Evolutionary conservation across 371 early-diverging fungal species (phyloP), one percentile per base, ranked within the genome.

Genomic region (Mucor circinelloides): DNA sequence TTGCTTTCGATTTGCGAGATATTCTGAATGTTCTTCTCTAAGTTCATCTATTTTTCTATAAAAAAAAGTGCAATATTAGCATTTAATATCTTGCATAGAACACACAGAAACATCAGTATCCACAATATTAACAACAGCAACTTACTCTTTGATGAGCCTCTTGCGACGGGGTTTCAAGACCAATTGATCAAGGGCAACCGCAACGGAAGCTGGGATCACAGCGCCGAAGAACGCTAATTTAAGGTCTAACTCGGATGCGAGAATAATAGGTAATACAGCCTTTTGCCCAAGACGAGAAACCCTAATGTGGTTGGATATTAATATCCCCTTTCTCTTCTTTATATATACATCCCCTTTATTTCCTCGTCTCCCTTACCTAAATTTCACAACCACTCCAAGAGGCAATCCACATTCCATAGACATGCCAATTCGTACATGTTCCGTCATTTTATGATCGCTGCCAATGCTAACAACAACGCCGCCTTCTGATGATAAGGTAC

Each of bases 261-360:
- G 76, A 5, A 91, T 76, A 42, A 97, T 83, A 7, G 98, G 98
- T n/a, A 97, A 59, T 9, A 84, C 79, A 42, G 96, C 75, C 65
- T 85, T 88, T 76, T 97, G 97, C 13, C 95, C 96, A 50, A 97
- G 79, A 3, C 96, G 89, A 57, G 87, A 85, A 28, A 93, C 83
- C 67, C 94, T 93, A 48, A 31, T 6, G 40, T 2, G 48, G 27
- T 6, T 25, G 13, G 28, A 6, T 36, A 55, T 59, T 50, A 64
- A 52, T 60, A 40, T 48, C 62, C 23, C 31, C n/a, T 32, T 65
- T n/a, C 15, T 7, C 12, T 50, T 23, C 63, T 25, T 34, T 57
- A 12, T 36, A 23, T 30, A 32, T 31, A 21, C 12, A 31, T 25
- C 21, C 23, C 50, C 42, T 36, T 42, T 55, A 17, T 25, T 15